Base-by-base conservation (phyloP, 176 grass and related monocot genomes). In the Cenchrus purpureus region DNA sequence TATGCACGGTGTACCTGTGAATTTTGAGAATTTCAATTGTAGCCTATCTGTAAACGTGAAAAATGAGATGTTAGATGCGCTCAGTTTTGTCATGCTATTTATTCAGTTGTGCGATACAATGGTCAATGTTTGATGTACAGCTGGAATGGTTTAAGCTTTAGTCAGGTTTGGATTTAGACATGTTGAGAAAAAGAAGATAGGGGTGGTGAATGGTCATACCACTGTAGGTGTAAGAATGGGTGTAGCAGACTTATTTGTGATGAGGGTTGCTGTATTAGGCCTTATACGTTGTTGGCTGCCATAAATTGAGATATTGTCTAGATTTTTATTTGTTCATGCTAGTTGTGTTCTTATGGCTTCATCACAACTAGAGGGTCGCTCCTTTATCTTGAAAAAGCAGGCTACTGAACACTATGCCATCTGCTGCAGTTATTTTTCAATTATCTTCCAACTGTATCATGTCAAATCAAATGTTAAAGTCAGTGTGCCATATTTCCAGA, bases 11-110 rank as follows among this genome's bases (percentile, higher is more conserved):
- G 10, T 19, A 40, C 29, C 13, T 62, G 9, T 79, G 53, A 71
- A 19, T 72, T 14, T 50, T 7, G 12, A 56, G 81, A 67, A 55
- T 74, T 58, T 42, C 16, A 44, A n/a, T 52, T 32, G 19, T 59
- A 84, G 6, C 73, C 2, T 65, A 19, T 49, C 4, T 40, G 14
- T 71, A 48, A 6, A 32, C 37, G 13, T 8, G 19, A n/a, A 77
- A 32, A 29, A 46, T 17, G 64, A 52, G 19, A 57, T 44, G 6
- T 46, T 12, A n/a, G 4, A 29, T 7, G 25, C 40, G 25, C 6
- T 77, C 10, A 78, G 25, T 71, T 83, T 83, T 72, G 20, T 42
- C 65, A 82, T 65, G 28, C 40, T 40, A 42, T 65, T 66, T 31
- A 49, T 65, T 66, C n/a, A 56, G 52, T 43, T 71, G 45, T 43